A percentile compares a stretch with the other conserved stretches of the same genome.
Conservation (phyloP, 2,329 filamentous ascomycete species). For the Botrytis fabae region DNA sequence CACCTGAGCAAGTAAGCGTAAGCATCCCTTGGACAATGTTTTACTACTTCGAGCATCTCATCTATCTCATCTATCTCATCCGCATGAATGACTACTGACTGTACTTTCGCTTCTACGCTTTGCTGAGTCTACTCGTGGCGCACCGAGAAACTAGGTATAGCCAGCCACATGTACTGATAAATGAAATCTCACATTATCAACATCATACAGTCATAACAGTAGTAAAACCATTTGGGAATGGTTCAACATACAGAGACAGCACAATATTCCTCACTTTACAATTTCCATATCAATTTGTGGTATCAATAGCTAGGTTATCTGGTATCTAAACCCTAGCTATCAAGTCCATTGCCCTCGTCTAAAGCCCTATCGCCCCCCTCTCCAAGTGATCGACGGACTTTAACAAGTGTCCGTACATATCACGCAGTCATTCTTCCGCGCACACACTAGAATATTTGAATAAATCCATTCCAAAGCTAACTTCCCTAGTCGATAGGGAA, state of each 20-base stretch:
- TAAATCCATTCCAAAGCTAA: not conserved
- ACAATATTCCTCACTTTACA: not conserved
- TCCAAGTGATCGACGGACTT: slow-evolving; percentile 14
- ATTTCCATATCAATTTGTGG: not conserved
- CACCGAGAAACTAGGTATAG: not conserved
- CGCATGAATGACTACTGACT: not conserved
- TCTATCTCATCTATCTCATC: not conserved
- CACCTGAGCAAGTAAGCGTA: not conserved
- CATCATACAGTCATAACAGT: not conserved
- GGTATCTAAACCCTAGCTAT: not conserved
- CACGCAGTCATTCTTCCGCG: slow-evolving; percentile 2
- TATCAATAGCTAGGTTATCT: not conserved
- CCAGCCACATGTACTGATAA: not conserved
- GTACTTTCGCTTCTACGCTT: not conserved
- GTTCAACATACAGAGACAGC: not conserved
- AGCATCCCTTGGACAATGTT: not conserved
- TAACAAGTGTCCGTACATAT: slow-evolving; percentile 4
- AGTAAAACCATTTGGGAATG: not conserved
- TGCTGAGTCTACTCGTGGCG: not conserved
- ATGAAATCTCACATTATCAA: not conserved
- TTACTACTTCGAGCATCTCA: not conserved
- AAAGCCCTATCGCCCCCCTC: not conserved
- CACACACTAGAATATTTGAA: slow-evolving; percentile 7
- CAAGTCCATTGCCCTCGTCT: not conserved
- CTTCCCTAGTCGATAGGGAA: not conserved